These are phyloP conservation scores for Aschersonia sp. DNA, from an alignment of 2,329 filamentous ascomycete species.

Conservation along the genomic window DNA sequence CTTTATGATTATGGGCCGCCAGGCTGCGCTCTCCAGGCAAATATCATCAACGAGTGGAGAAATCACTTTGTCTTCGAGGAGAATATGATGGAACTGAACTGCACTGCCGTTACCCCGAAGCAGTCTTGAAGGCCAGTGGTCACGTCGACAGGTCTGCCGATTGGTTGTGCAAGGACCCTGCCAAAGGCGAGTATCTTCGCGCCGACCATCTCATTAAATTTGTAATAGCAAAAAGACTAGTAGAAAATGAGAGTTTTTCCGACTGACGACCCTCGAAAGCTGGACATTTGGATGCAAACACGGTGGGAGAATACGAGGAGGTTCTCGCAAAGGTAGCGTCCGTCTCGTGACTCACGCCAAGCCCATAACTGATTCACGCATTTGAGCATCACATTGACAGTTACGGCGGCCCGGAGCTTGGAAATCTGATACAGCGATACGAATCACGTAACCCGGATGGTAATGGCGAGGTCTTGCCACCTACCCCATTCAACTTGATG, in stretches of 20 bases:
- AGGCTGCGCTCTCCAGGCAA: slow-evolving; percentile 71
- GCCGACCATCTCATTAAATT: slow-evolving; percentile 96
- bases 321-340: slow-evolving; percentile 49
- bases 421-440: slow-evolving; percentile 77
- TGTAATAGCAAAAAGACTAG: slow-evolving; percentile 92
- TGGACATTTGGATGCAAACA: slow-evolving; percentile 72
- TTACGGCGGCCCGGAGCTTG: slow-evolving; percentile 76
- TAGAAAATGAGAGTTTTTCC: slow-evolving; percentile 8
- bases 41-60: slow-evolving; percentile 78
- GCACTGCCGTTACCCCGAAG: slow-evolving; percentile 81
- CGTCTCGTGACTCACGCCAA: too few species aligned
- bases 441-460: slow-evolving; percentile 80
- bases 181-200: slow-evolving; percentile 90
- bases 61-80: slow-evolving; percentile 89
- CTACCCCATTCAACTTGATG: slow-evolving; percentile 96
- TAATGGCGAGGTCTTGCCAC: slow-evolving; percentile 60
- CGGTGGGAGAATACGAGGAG: slow-evolving; percentile 83
- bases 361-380: too few species aligned
- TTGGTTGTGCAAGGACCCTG: slow-evolving; percentile 98
- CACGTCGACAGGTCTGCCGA: slow-evolving; percentile 98
- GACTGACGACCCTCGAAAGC: slow-evolving; percentile 33
- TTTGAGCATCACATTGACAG: slow-evolving; percentile 56
- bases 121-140: slow-evolving; percentile 87
- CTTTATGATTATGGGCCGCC: slow-evolving; percentile 91
- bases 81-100: slow-evolving; percentile 92